A percentile compares a stretch with the other conserved stretches of the same genome.
Conservation (phyloP, 805 yeast species). For the Kuraishia molischiana region DNA sequence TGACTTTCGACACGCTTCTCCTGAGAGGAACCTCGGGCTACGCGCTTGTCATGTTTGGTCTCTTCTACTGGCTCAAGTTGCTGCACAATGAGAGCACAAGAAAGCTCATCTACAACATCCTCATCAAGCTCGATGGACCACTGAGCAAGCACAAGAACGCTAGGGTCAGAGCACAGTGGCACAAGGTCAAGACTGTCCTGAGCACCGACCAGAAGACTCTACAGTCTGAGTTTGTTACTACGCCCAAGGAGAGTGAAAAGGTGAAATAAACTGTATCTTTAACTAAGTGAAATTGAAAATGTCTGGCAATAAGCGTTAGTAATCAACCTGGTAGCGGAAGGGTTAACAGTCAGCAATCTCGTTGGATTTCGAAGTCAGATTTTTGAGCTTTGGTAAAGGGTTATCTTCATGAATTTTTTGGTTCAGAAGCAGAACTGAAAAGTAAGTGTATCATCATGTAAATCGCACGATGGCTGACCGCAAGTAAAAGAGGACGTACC, state of each 20-base stretch:
- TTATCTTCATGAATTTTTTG: slow-evolving; percentile 62
- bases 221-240: slow-evolving; percentile 15
- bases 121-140: slow-evolving; percentile 32
- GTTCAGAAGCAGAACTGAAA: slow-evolving; percentile 98
- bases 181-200: slow-evolving; percentile 26
- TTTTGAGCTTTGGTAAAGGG: slow-evolving; percentile 56
- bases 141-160: slow-evolving; percentile 33
- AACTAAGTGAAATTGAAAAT: no score
- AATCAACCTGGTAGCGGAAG: no score
- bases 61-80: slow-evolving; percentile 65
- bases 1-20: slow-evolving; percentile 48
- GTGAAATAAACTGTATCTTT: no score
- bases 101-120: slow-evolving; percentile 28
- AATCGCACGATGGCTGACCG: slow-evolving; percentile 5
- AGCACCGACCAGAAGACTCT: slow-evolving; percentile 25
- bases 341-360: no score
- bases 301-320: no score
- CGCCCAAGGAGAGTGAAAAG: no score
- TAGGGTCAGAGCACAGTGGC: slow-evolving; percentile 31
- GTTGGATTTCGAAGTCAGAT: not conserved
- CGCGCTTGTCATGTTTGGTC: slow-evolving; percentile 45
- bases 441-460: slow-evolving; percentile 51
- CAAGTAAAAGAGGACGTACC: no score
- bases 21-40: slow-evolving; percentile 63
- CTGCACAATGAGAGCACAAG: slow-evolving; percentile 42